phyloP scores from a whole-genome alignment of 805 yeast genomes.

The Kodamaea restingae region DNA sequence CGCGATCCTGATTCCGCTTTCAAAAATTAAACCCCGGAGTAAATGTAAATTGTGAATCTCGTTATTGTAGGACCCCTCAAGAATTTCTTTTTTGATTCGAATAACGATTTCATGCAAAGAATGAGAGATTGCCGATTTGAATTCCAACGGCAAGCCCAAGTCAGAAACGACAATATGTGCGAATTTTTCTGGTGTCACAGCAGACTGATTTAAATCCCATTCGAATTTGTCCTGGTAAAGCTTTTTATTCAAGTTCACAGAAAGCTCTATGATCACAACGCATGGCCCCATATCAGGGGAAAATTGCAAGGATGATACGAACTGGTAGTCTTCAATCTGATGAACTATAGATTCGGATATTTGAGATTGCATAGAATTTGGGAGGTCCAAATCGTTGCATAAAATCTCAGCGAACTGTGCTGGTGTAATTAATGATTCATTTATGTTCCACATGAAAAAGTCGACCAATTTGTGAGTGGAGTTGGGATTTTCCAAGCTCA shows the following conservation, averaged over 20 bases:
- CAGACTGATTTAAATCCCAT: slow-evolving; percentile 68
- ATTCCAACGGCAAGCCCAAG: slow-evolving; percentile 79
- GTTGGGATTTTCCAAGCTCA: slow-evolving; percentile 57
- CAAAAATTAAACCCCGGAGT: slow-evolving; percentile 40
- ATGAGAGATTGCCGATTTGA: slow-evolving; percentile 84
- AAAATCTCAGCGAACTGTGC: slow-evolving; percentile 70
- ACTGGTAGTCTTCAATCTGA: slow-evolving; percentile 74
- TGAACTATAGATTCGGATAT: slow-evolving; percentile 69
- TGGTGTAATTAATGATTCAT: slow-evolving; percentile 65
- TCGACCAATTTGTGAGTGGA: slow-evolving; percentile 50
- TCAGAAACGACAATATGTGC: slow-evolving; percentile 81
- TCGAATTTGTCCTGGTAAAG: slow-evolving; percentile 90
- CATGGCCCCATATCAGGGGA: slow-evolving; percentile 47
- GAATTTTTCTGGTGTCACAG: slow-evolving; percentile 75
- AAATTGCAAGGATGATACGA: slow-evolving; percentile 58
- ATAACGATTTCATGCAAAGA: slow-evolving; percentile 77
- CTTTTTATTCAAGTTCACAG: slow-evolving; percentile 77
- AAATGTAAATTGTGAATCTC: slow-evolving; percentile 43
- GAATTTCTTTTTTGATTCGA: slow-evolving; percentile 73
- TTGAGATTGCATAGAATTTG: slow-evolving; percentile 56
- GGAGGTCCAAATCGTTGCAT: slow-evolving; percentile 80
- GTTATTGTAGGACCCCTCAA: slow-evolving; percentile 51
- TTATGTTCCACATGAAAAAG: slow-evolving; percentile 69
- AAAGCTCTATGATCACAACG: slow-evolving; percentile 70
- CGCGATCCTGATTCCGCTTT: slow-evolving; percentile 38